Percentiles rank a stretch among this genome's conserved stretches.
Evolutionary conservation across 2,329 filamentous ascomycete genomes (phyloP).

Genomic region (Pseudocercospora macadamiae): DNA sequence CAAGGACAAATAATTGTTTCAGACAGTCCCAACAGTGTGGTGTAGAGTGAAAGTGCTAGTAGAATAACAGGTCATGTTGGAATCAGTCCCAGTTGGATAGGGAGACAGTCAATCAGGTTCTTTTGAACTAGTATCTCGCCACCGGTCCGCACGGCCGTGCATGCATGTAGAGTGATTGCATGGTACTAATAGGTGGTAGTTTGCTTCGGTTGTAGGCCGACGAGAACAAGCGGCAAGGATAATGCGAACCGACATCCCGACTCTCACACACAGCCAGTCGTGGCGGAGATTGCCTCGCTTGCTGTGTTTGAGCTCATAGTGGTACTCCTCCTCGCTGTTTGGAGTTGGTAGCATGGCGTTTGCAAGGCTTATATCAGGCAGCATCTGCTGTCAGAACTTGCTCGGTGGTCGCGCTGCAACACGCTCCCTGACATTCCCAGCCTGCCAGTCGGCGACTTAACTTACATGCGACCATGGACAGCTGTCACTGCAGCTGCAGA

Average conservation of each 20-base stretch:
- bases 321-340: not conserved
- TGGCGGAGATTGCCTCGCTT: not conserved
- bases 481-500: constrained; percentile 1
- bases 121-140: constrained; percentile 4
- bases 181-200: not conserved
- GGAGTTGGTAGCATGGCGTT: no score
- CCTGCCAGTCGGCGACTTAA: not conserved
- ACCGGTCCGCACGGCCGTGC: not conserved
- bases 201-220: not conserved
- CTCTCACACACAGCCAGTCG: not conserved
- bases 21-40: not conserved
- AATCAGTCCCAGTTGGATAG: not conserved
- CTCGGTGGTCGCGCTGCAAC: not conserved
- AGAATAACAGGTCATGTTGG: not conserved
- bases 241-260: not conserved
- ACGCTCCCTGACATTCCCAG: not conserved
- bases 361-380: no score
- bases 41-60: not conserved
- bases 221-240: constrained; percentile 5
- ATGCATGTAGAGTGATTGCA: not conserved
- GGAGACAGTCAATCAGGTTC: not conserved
- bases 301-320: not conserved
- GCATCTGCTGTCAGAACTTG: no score
- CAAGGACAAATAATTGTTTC: not conserved
- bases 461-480: not conserved